Base-by-base conservation (phyloP, 2,329 filamentous ascomycete genomes). In the Aspergillus jensenii region DNA sequence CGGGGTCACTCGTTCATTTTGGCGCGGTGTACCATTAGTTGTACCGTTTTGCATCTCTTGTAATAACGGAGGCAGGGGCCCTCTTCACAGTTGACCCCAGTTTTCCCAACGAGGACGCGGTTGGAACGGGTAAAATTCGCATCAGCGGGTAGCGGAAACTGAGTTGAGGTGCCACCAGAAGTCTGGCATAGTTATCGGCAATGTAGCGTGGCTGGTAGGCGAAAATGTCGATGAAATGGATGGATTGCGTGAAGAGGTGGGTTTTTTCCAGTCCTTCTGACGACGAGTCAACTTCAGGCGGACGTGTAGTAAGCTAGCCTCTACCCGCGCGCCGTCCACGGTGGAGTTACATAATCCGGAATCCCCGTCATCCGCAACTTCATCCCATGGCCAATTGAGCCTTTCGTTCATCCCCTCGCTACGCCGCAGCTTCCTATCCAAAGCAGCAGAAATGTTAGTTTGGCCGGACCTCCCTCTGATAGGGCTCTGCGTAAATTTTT, bases 31-130 rank as follows among this genome's bases (percentile, higher is more conserved):
- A 70, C 72, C 73, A 66, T 75, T 75, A 57, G 67, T 66, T 64
- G 65, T 76, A 67, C 76, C 75, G 76, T 78, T 76, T 77, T 78
- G 76, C 76, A 78, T 78, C 67, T 76, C 76, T 78, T 71, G 68
- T 70, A 69, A 69, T 67, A 68, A 69, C 68, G 65, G 67, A 73
- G 71, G 74, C 72, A 75, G 74, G 74, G 75, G 75, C 72, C 71
- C 64, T 74, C 64, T 71, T 60, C 46, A 63, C 67, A 71, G 67
- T 64, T 73, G 72, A 77, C 76, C 76, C 76, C 76, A 74, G 74
- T 71, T 77, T 75, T 78, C 74, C 71, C 72, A 73, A 73, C 72
- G 73, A 74, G 68, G 68, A 72, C 71, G 67, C 66, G 60, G 69
- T 73, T 54, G 68, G 65, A 70, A 59, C 60, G 61, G 63, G 59